Base-by-base conservation (phyloP, 2,329 filamentous ascomycete species). In the Pseudogymnoascus sp. region DNA sequence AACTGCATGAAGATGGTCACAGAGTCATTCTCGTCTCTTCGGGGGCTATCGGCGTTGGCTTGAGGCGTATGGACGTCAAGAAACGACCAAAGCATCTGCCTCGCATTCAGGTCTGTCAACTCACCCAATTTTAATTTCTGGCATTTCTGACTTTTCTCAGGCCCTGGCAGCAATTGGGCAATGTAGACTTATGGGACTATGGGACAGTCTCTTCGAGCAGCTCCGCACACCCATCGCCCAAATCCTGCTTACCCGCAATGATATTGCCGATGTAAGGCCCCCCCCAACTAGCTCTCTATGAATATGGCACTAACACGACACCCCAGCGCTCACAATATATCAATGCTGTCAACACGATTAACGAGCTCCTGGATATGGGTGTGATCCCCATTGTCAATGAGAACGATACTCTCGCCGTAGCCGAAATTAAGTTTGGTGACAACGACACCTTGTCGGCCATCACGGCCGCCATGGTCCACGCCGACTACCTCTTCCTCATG, bases 371-470 rank as follows among this genome's bases (percentile, higher is more conserved):
- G 15, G 87, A 92, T 70, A 94, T 97, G 88, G 92, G 92, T 1
- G 93, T 97, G 27, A 95, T 99, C 66, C 94, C 94, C 8, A 97
- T 99, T 70, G 94, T 99, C 66, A 99, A 99, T 71, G 94, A 99
- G 77, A 99, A 99, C 75, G 94, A 99, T 74, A 99, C 94, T 2
- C 79, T 99, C 61, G 91, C 92, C 25, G 94, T 99, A 67, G 90
- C 93, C 48, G 94, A 99, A 82, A 99, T 99, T 78, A 97, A 97
- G 80, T 99, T 99, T 72, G 94, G 94, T 68, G 94, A 99, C 80
- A 99, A 99, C 70, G 94, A 99, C 75, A 99, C 94, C 1, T 81
- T 99, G 55, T 96, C 92, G 10, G 94, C 94, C 63, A 97, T 99
- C 69, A 96, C 94, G 0, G 91, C 94, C 0, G 94, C 90, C 67